Evolutionary conservation across 352 stramenopile species (phyloP), one percentile per base, ranked within the genome.

Genomic region (Globisporangium rhizosaccharum): DNA sequence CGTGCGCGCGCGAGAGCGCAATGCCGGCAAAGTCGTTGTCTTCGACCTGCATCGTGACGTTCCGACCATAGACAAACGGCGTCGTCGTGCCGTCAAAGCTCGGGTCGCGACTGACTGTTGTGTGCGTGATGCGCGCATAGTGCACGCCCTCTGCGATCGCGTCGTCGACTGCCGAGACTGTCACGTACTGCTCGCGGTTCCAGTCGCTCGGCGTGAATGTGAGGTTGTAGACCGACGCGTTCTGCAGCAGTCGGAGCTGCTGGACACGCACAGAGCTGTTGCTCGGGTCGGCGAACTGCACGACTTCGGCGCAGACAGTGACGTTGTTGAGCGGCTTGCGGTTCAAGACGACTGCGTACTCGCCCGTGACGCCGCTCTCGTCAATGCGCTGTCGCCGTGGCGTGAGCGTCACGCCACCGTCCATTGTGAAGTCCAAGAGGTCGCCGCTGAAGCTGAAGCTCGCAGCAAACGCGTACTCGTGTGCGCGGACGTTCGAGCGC

Each of bases 321-420:
- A 92, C 82, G 51, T 78, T 56, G 3, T 70, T 62, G 0, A 88
- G 65, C 3, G 82, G 82, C 30, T 79, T 66, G 5, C 79, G 76
- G 42, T 92, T 92, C 20, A 92, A 57, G 18, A 90, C 79, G 41
- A 92, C 64, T 0, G 67, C 71, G 65, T 89, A 92, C 48, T 86
- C 73, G 9, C 80, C 80, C 9, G 76, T 56, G 0, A 76, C 52
- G 5, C 65, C 70, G 45, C 72, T 77, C 63, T 92, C 80, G 12
- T 66, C 42, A 28, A 89, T 76, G 0, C 72, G 67, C n/a, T 72
- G 66, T 15, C 82, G 62, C 51, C 76, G 58, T 6, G 78, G 71
- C 1, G 74, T 68, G 3, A 90, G 46, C 2, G 80, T 87, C 3
- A 92, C 62, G 0, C 82, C 82, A 1, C 80, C 82, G 17, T 92